Base-by-base conservation (phyloP, 768 basidiomycete species). In the Tephrocybe sp. region DNA sequence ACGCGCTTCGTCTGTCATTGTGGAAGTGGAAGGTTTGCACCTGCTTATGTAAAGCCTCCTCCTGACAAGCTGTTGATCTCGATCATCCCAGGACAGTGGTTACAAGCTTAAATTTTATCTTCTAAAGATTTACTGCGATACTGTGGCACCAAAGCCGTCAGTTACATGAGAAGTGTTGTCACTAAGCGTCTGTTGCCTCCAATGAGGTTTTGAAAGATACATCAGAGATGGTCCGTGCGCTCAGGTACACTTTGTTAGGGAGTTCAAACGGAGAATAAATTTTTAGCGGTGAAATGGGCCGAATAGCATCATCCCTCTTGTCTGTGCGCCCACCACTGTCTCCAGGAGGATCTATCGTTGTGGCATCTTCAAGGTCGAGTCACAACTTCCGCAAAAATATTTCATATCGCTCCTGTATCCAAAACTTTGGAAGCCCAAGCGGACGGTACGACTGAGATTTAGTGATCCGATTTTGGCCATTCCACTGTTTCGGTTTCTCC, bases 401-500 rank as follows among this genome's bases (percentile, higher is more conserved):
- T 36, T 36, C 34, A 36, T 36, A 7, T 36, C 15, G 38, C 18
- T 21, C 38, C 60, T 62, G 64, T 55, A 61, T 52, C 69, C 69
- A 61, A 38, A 48, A 17, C 15, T 44, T 32, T 53, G 57, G 58
- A 38, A 53, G 47, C 55, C 60, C 57, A 42, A 59, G 49, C 30
- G 52, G 66, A 60, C 62, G 70, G 70, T 69, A 69, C 52, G 50
- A 37, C 45, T n/a, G n/a, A n/a, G 69, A 71, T 73, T 70, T 58
- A 62, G 72, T 69, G 65, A 69, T 68, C 66, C 68, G 70, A 68
- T 68, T 65, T 61, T 39, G 48, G 20, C 58, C 39, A 58, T 54
- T 65, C 74, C 74, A 62, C 64, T 73, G 58, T 73, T 69, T 70
- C 68, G 71, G 72, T 63, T 73, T 65, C 64, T 69, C 65, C 66